Percentiles rank a stretch among this genome's conserved stretches.
Evolutionary conservation across 129 eudicot genomes (phyloP).

Genomic region (Dittrichia graveolens): DNA sequence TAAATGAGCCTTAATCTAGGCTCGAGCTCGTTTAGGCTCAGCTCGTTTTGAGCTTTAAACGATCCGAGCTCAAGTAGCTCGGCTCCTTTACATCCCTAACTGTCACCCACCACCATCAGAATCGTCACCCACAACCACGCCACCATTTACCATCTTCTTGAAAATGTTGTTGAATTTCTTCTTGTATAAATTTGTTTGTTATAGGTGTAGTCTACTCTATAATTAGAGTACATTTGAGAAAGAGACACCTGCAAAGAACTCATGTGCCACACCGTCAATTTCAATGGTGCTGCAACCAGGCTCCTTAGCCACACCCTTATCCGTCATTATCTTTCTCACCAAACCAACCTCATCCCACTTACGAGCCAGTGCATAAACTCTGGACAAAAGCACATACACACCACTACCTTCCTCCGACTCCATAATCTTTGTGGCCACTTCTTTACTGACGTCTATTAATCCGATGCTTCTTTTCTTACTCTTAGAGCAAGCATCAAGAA

Average conservation of each 20-base stretch:
- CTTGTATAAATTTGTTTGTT: too few relatives aligned
- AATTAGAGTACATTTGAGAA: constrained; percentile 5
- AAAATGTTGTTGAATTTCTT: too few relatives aligned
- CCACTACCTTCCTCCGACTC: constrained; percentile 75
- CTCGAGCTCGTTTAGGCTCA: too few relatives aligned
- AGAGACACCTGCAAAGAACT: constrained; percentile 81
- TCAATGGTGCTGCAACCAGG: constrained; percentile 90
- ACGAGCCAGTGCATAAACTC: constrained; percentile 70
- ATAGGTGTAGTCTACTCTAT: too few relatives aligned
- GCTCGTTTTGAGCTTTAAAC: too few relatives aligned
- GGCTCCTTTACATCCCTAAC: too few relatives aligned
- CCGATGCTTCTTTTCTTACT: constrained; percentile 45
- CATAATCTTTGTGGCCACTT: constrained; percentile 60
- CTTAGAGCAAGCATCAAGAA: constrained; percentile 75
- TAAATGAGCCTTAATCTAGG: too few relatives aligned
- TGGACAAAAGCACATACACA: constrained; percentile 69
- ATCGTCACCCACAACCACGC: too few relatives aligned
- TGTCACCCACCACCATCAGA: too few relatives aligned
- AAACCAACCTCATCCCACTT: constrained; percentile 82
- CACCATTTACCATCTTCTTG: too few relatives aligned
- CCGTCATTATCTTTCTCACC: constrained; percentile 63
- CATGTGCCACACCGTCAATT: constrained; percentile 66
- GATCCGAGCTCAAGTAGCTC: too few relatives aligned
- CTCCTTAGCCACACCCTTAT: constrained; percentile 73
- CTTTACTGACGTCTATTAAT: constrained; percentile 59